Evolutionary conservation across 768 basidiomycete species (phyloP), one percentile per base, ranked within the genome.

Genomic region (Hericium rajendrae): DNA sequence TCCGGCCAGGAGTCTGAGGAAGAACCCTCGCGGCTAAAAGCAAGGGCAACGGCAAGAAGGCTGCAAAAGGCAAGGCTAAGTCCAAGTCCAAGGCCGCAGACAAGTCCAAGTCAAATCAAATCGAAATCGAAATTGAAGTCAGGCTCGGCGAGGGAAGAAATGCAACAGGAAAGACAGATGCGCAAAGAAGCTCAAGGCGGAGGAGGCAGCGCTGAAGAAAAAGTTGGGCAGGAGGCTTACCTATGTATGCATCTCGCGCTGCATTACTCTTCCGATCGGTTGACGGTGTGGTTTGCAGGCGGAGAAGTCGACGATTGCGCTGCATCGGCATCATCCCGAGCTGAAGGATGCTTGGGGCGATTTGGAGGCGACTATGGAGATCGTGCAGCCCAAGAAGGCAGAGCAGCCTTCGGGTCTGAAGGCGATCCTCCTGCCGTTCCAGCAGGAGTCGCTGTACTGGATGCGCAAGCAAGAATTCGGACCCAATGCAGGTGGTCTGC

Each of bases 361-460:
- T 65, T 70, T 97, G 8, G 80, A 87, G 66, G 73, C 77, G 22
- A 78, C 73, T 20, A 76, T 86, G 55, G 76, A 80, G 1, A 74
- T 86, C 49, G 73, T 83, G 56, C 71, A 76, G 32, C 91, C 93
- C 2, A 72, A 80, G 53, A 81, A 82, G 64, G 88, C 86, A 50
- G 79, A 80, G 28, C 94, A 94, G 57, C 94, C 97, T 2, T 74
- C 72, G 2, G 84, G 84, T n/a, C 74, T 98, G 59, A 95, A 92
- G 68, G 79, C 91, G 52, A 83, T 80, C 0, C 79, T 99, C 3
- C 75, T 99, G 38, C 95, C 94, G 1, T 99, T 98, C 80, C 97
- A 99, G 69, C 83, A 81, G 54, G 97, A 99, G 72, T 92, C 91
- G 71, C 74, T 99, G 61, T 86, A 76, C 65, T 99, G 97, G 97